phyloP scores from a whole-genome alignment of 2,329 filamentous ascomycete genomes.

The Immersiporthe knoxdaviesiana region DNA sequence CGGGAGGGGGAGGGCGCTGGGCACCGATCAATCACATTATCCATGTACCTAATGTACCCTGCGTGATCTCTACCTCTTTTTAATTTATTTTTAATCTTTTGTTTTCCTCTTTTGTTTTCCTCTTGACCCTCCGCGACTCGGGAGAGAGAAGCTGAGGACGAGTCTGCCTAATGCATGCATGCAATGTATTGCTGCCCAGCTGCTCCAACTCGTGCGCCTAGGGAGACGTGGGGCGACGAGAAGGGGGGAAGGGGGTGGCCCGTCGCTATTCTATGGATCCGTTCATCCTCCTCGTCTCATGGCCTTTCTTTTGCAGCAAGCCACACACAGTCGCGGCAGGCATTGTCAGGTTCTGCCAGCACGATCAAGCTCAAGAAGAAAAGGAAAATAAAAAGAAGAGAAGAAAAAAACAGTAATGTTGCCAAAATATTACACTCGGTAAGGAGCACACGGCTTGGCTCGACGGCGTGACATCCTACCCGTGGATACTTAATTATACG shows the following conservation, averaged over 20 bases:
- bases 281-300: not conserved
- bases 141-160: not conserved
- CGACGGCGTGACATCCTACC: not conserved
- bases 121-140: not conserved
- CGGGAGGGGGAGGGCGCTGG: not conserved
- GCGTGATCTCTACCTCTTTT: not conserved
- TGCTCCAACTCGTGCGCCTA: not conserved
- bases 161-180: not conserved
- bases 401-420: not conserved
- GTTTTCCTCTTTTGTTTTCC: not conserved
- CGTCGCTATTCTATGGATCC: not conserved
- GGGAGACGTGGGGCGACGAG: constrained; percentile 1
- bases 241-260: not conserved
- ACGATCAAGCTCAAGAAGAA: not conserved
- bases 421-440: not conserved
- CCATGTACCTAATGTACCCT: not conserved
- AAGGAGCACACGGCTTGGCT: not conserved
- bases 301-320: not conserved
- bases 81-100: not conserved
- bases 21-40: not conserved
- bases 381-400: no score
- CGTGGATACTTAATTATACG: not conserved
- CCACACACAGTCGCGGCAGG: not conserved
- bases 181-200: constrained; percentile 6
- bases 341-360: no score